phyloP scores from a whole-genome alignment of 1,139 yeast genomes.

The Saccharomycopsis hybrid region DNA sequence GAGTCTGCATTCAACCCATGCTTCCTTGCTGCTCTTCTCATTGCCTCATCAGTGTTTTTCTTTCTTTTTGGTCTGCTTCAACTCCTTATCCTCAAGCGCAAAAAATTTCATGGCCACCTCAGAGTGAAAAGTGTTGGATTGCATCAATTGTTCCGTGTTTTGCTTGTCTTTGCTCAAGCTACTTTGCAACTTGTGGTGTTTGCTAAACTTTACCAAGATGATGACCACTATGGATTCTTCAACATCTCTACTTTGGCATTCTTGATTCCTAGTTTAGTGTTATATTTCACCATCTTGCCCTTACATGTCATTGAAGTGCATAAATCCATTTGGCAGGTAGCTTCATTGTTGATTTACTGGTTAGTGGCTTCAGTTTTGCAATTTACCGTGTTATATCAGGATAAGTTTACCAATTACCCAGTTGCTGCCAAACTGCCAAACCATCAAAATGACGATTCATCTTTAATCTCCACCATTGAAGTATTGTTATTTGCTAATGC shows the following conservation, averaged over 20 bases:
- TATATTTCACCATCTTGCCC: slow-evolving; percentile 31
- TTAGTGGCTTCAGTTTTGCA: slow-evolving; percentile 30
- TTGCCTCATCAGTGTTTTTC: slow-evolving; percentile 25
- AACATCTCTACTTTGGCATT: slow-evolving; percentile 22
- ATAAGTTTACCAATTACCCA: slow-evolving; percentile 29
- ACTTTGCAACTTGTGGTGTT: slow-evolving; percentile 26
- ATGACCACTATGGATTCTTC: slow-evolving; percentile 24
- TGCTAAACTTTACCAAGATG: slow-evolving; percentile 26
- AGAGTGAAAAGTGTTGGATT: slow-evolving; percentile 32
- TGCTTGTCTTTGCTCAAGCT: slow-evolving; percentile 30
- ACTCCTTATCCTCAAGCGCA: slow-evolving; percentile 24
- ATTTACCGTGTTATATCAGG: slow-evolving; percentile 30
- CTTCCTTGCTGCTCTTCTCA: slow-evolving; percentile 34
- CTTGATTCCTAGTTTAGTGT: slow-evolving; percentile 22
- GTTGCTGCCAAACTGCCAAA: slow-evolving; percentile 2
- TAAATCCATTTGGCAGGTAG: slow-evolving; percentile 32
- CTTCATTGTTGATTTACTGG: slow-evolving; percentile 39
- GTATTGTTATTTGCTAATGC: background rate
- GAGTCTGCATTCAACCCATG: slow-evolving; percentile 56
- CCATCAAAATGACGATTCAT: background rate
- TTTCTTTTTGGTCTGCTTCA: slow-evolving; percentile 30
- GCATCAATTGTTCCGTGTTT: slow-evolving; percentile 30
- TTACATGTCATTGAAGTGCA: slow-evolving; percentile 38
- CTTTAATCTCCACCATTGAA: background rate
- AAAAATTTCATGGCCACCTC: slow-evolving; percentile 22